Base-by-base conservation (phyloP, 495 filamentous ascomycete species). In the Lophiotrema nucula region DNA sequence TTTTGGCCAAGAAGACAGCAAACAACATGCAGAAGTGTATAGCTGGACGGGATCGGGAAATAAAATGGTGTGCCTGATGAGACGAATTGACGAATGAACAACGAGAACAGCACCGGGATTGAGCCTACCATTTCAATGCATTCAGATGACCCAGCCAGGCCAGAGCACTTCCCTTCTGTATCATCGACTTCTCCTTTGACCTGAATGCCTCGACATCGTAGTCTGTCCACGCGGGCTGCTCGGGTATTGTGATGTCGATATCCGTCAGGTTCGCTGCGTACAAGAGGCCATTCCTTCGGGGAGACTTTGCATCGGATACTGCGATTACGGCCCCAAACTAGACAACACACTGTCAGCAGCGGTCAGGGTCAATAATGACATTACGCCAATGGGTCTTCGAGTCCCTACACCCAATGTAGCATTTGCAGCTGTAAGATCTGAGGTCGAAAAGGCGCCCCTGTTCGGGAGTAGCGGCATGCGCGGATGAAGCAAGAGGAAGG, bases 141-240 rank as follows among this genome's bases (percentile, higher is more conserved):
- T 69, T 67, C 22, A 69, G 53, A 49, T 70, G 68, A 8, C 64
- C 68, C 56, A 69, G 47, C 68, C 68, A 69, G 6, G 68, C 68
- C 53, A 70, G 24, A 2, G 61, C 67, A 15, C 43, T 58, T 12
- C 68, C 68, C 53, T 56, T 60, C 18, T 33, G 38, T 19, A 70
- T 67, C 25, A 25, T 48, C 21, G 55, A 62, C 15, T 43, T 52
- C 28, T 54, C 53, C 2, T 35, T 53, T 3, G 64, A 50, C 18
- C 46, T 52, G 18, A 71, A 55, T n/a, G 15, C 47, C 10, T 27
- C 23, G 6, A 69, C 39, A 52, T 70, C 66, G 5, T 39, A 44
- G 8, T 67, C 67, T 19, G 66, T 65, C 68, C 68, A 70, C 33
- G 22, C 26, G 18, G 68, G 68, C 45, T 70, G 68, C 4, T 60